Base-by-base conservation (phyloP, 2,329 filamentous ascomycete species). In the Laburnicola sp. region DNA sequence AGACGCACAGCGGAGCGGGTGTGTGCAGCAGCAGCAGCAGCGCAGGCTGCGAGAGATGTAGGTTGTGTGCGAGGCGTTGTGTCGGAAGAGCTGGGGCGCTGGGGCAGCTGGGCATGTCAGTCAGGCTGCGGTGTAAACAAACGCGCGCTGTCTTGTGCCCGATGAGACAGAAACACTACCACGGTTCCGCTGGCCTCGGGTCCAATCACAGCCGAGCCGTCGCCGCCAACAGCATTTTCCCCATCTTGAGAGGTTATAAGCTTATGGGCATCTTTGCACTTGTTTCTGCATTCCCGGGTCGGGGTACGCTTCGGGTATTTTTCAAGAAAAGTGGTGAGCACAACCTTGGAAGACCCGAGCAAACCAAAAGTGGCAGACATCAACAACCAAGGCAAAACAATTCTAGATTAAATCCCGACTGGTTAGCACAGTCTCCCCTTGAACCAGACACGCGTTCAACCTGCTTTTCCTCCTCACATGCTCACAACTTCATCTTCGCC, bases 131-230 rank as follows among this genome's bases (percentile, higher is more conserved):
- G 23, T 25, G 45, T 51, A 54, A 54, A 57, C 47, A 57, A 51
- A 56, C 47, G 51, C 54, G 51, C 45, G 51, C 37, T 51, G 43
- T 58, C 55, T 55, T 45, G 52, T 58, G 55, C 55, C 41, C 32
- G 34, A 43, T 39, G 40, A 43, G 36, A 23, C 45, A 43, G 36
- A 23, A 28, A 30, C 44, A 34, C 16, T 16, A 16, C 16, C 16
- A 16, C 16, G 1, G 16, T 16, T 16, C 16, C 16, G 16, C 16
- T 16, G 16, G 16, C 26, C 2, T 10, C 6, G 4, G 16, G 41
- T 22, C 41, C 41, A 44, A 44, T 44, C 30, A 44, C 16, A 25
- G 30, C 28, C 30, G 16, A 16, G 16, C 16, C 16, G 16, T 16
- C 16, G 16, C 16, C 16, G 16, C 16, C 16, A 16, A 16, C 16